Conservation (phyloP, 306 rosid species). For the Cicer bijugum region DNA sequence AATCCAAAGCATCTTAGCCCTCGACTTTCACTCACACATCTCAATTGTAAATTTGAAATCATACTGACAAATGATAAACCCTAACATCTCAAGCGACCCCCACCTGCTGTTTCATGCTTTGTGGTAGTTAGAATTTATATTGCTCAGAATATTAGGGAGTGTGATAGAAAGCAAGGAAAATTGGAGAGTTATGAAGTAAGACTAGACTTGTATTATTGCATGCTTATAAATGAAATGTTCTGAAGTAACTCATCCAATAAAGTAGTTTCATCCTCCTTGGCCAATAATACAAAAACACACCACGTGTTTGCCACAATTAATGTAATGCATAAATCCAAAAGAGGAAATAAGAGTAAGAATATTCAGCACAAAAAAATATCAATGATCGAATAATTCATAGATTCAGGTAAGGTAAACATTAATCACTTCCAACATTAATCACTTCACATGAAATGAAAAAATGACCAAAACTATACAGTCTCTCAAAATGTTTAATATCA, state of each 20-base stretch:
- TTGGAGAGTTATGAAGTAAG: not conserved
- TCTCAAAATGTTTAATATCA: too few relatives aligned
- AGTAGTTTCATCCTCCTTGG: not conserved
- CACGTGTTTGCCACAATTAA: not conserved
- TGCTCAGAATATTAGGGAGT: too few relatives aligned
- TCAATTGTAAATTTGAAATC: too few relatives aligned
- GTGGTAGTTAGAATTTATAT: not conserved
- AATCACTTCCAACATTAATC: too few relatives aligned
- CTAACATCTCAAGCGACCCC: too few relatives aligned
- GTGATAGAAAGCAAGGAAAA: too few relatives aligned
- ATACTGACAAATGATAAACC: too few relatives aligned
- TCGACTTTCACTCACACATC: not conserved
- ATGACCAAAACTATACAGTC: not conserved
- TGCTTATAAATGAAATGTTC: not conserved
- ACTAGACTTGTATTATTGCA: slow-evolving; percentile 10
- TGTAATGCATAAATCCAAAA: not conserved
- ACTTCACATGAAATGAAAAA: not conserved
- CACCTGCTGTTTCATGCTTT: too few relatives aligned
- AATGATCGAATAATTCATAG: not conserved
- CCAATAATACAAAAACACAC: not conserved
- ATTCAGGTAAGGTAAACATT: not conserved
- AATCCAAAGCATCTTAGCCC: not conserved
- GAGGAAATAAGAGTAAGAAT: not conserved
- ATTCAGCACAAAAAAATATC: not conserved
- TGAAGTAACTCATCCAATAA: not conserved